phyloP scores from a whole-genome alignment of 192 early-diverging fungal species.

The Lunasporangiospora selenospora region DNA sequence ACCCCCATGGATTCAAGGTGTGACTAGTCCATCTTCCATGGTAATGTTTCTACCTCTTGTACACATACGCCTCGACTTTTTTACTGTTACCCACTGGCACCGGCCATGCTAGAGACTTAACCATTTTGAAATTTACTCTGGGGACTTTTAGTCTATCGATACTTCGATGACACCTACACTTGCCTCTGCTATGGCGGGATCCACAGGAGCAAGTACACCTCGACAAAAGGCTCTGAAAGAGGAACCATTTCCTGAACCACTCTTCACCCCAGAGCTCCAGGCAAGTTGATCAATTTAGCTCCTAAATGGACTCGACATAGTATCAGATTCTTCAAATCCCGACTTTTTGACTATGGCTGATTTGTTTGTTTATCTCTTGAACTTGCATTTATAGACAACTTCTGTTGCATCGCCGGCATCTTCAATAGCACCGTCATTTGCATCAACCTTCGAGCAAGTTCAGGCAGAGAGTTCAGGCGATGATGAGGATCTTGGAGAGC shows the following conservation, averaged over 20 bases:
- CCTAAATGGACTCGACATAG: too few relatives aligned
- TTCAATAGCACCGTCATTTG: constrained; percentile 33
- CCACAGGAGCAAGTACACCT: constrained; percentile 6
- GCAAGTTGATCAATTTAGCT: too few relatives aligned
- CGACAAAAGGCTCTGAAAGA: constrained; percentile 22
- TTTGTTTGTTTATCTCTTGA: too few relatives aligned
- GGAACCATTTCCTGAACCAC: constrained; percentile 13
- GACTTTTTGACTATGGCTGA: too few relatives aligned
- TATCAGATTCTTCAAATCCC: too few relatives aligned
- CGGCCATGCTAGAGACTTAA: too few relatives aligned
- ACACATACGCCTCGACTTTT: too few relatives aligned
- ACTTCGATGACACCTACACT: constrained; percentile 17
- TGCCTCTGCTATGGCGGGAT: not conserved
- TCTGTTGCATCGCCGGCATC: constrained; percentile 32
- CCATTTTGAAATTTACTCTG: not conserved
- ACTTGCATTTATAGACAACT: too few relatives aligned
- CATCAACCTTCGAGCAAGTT: constrained; percentile 24
- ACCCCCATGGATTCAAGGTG: constrained; percentile 22
- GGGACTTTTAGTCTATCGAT: not conserved
- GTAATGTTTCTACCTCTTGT: too few relatives aligned
- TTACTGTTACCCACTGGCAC: not conserved
- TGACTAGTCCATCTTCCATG: constrained; percentile 19
- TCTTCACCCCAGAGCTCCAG: constrained; percentile 38
- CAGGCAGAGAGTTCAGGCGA: constrained; percentile 28
- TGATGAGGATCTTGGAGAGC: constrained; percentile 28